phyloP scores from a whole-genome alignment of 176 grass and related monocot genomes.

The Calamus simplicifolius region DNA sequence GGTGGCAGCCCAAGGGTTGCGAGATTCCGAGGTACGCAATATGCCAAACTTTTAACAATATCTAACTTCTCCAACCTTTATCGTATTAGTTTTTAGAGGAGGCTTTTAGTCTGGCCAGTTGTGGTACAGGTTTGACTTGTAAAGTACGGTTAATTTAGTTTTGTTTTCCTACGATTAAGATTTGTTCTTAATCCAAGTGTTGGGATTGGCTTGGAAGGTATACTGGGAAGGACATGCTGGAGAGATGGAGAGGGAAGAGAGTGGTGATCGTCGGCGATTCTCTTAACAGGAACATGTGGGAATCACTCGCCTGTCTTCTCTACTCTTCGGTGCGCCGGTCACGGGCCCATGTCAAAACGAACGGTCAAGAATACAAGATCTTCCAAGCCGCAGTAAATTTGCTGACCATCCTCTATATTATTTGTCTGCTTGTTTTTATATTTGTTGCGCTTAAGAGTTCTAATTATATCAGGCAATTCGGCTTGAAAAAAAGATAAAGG shows the following conservation, averaged over 20 bases:
- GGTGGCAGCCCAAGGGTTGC: constrained; percentile 34
- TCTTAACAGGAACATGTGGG: constrained; percentile 82
- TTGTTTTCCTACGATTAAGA: too few relatives aligned
- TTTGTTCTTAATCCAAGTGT: too few relatives aligned
- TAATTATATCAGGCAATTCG: too few relatives aligned
- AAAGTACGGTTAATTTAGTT: too few relatives aligned
- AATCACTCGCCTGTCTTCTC: constrained; percentile 57
- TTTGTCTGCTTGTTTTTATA: too few relatives aligned
- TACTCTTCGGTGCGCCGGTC: constrained; percentile 40
- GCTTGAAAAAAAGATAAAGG: too few relatives aligned
- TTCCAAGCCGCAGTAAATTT: constrained; percentile 42
- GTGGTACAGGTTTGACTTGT: neutral
- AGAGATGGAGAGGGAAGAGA: constrained; percentile 38
- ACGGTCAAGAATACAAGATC: constrained; percentile 23
- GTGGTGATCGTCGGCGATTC: constrained; percentile 55
- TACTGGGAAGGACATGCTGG: constrained; percentile 24
- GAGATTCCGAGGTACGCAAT: constrained; percentile 2
- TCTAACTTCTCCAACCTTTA: too few relatives aligned
- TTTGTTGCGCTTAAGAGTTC: too few relatives aligned
- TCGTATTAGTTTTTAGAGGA: too few relatives aligned
- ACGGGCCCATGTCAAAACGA: constrained; percentile 17
- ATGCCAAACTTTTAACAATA: neutral
- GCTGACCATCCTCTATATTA: too few relatives aligned
- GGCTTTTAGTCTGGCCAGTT: too few relatives aligned
- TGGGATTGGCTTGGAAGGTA: constrained; percentile 1